Base-by-base conservation (phyloP, 805 yeast species). In the Candida wancherniae region DNA sequence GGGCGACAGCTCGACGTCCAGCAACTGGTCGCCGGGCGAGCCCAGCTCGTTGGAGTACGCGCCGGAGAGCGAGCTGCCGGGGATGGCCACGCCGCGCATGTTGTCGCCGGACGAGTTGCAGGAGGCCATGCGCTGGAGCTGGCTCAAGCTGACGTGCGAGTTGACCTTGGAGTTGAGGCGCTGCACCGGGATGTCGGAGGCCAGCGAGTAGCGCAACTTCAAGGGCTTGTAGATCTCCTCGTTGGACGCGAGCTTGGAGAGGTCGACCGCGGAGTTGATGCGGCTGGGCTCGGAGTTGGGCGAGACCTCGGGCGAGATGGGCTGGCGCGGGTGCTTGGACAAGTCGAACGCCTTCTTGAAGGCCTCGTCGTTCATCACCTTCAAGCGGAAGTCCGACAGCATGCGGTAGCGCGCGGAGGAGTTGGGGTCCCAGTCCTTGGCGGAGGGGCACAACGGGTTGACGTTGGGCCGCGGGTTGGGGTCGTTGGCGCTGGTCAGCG, bases 281-380 rank as follows among this genome's bases (percentile, higher is more conserved):
- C 67, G 44, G 9, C 69, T 57, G 5, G 71, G 70, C 33, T 57
- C 63, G 5, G 66, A 57, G 17, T 41, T 53, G 15, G 71, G 71
- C 13, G 68, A 61, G 2, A 64, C 61, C 34, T 61, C 68, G 4
- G 71, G 71, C 26, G 62, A 53, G 6, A 56, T 46, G 4, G 69
- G 68, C 23, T 48, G 48, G 11, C 26, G 21, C 0, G 71, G 71
- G 13, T 50, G 61, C 19, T 53, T 50, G 8, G 46, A 37, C 16
- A 65, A 39, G 37, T 48, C 47, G 30, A 52, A 65, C 4, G 50
- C 37, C 26, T 44, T 49, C 25, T 55, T 60, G 49, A 65, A 65
- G 5, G 63, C 53, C 6, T 55, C 65, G 30, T 53, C 60, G 39
- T 61, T 57, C 53, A 65, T 63, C 17, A 43, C 49, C 36, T 65